Evolutionary conservation across 2,329 filamentous ascomycete genomes (phyloP), one percentile per base, ranked within the genome.

Genomic region (Microcyclospora tardicrescens): DNA sequence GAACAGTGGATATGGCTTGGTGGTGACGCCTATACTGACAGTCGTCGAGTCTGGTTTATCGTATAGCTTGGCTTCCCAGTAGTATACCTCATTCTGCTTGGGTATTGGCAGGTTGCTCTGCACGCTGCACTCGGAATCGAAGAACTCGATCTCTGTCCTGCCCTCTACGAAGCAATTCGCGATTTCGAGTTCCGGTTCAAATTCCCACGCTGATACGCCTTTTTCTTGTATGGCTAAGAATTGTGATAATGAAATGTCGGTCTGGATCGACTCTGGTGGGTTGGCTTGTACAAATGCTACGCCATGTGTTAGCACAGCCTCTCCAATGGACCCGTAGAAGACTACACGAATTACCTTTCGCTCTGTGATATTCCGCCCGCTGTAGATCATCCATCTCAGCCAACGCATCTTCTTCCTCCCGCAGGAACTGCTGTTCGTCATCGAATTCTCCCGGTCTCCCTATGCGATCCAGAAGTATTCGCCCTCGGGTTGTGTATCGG

Each of bases 151-250:
- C 61, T 98, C 91, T 10, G 91, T 98, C 48, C 91, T 77, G 31
- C 69, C 89, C 63, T 98, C 89, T 47, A 98, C 91, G 58, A 98
- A 98, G 62, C 91, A 98, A 63, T 96, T 96, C 50, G 91, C 91
- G 50, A 96, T 95, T 63, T 98, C 91, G 28, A 96, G 67, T 61
- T 98, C 91, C n/a, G 91, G 91, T 61, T 96, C 91, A 55, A 98
- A 98, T 61, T 98, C 91, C 91, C 91, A 98, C 6, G 91, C 91
- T 5, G 91, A 94, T n/a, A 98, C 89, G 36, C 91, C 91, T 62
- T 98, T 98, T 67, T 98, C 91, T 66, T 98, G 91, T 49, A 98
- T 98, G 32, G 91, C 91, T 42, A 98, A 73, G 60, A 94, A 96
- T 60, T 98, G 91, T 28, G 91, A 96, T 47, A 98, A 67, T 15